Base-by-base conservation (phyloP, 2,329 filamentous ascomycete genomes). In the Bipolaris bicolor region DNA sequence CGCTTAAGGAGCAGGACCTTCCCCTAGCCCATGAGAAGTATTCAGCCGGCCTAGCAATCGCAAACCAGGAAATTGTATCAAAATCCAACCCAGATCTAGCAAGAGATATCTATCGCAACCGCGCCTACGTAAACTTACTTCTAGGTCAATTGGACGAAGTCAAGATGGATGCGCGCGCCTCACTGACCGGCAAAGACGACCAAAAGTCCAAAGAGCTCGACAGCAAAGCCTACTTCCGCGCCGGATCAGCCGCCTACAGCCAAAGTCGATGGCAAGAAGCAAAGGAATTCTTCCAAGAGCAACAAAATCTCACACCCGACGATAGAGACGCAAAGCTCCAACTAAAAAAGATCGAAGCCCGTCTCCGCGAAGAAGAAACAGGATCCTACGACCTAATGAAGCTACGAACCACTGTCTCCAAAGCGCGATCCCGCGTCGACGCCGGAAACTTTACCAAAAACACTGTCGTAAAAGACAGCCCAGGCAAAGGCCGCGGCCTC, bases 181-280 rank as follows among this genome's bases (percentile, higher is more conserved):
- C 72, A 31, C 53, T 75, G 0, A 71, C 64, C 7, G 52, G 58
- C 1, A 62, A 50, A 39, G 60, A 66, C n/a, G 70, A 73, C 20
- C 62, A 66, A 22, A 63, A 67, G 37, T 69, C 65, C 15, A 70
- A 68, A 49, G 65, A 60, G 0, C 59, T 67, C 0, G 71, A 74
- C 0, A 81, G 83, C 46, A 84, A 82, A 60, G 71, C 70, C 0
- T 69, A 81, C 2, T 81, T 79, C 58, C 77, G 82, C 1, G 75
- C 81, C 47, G 76, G 78, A 0, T 76, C 73, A 52, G 81, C 81
- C 0, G 70, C 82, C 0, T 84, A 84, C 49, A 60, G 70, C 3
- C 75, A 84, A 3, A 60, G 66, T 1, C 65, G 71, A n/a, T 84
- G 76, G 52, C 47, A 60, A 0, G 66, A 74, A 48, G 80, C 75